Evolutionary conservation across 2,329 filamentous ascomycete genomes (phyloP).

Genomic region (Ophiocordyceps camponoti-saundersi): DNA sequence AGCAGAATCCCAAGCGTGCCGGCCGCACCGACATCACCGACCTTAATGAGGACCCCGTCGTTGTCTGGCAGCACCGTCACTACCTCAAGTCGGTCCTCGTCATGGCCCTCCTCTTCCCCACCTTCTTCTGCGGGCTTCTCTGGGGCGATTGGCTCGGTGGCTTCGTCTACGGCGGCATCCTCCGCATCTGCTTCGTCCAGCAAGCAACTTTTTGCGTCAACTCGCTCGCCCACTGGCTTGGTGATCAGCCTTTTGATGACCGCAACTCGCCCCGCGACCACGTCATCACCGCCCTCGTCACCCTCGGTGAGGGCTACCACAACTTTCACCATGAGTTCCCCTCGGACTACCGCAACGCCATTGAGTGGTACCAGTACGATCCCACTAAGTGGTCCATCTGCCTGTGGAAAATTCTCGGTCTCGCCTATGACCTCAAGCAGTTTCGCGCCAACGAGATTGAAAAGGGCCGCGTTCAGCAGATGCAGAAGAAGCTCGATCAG

Average conservation of each 20-base stretch:
- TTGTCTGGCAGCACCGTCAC: constrained; percentile 77
- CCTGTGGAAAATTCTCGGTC: constrained; percentile 66
- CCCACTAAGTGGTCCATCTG: constrained; percentile 85
- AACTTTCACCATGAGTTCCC: constrained; percentile 95
- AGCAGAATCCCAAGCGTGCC: constrained; percentile 80
- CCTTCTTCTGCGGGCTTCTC: constrained; percentile 55
- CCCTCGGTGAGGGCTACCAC: constrained; percentile 79
- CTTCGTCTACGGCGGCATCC: constrained; percentile 70
- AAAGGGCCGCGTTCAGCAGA: constrained; percentile 75
- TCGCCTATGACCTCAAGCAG: constrained; percentile 77
- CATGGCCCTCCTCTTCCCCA: constrained; percentile 66
- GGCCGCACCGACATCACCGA: constrained; percentile 81
- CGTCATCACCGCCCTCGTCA: constrained; percentile 70
- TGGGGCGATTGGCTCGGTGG: constrained; percentile 74
- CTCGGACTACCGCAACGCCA: constrained; percentile 82
- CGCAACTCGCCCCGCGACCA: constrained; percentile 83
- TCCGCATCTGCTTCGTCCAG: constrained; percentile 79
- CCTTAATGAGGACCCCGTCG: constrained; percentile 69
- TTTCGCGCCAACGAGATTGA: constrained; percentile 88
- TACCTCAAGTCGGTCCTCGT: constrained; percentile 64
- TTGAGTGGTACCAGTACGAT: constrained; percentile 82
- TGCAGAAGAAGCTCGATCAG: constrained; percentile 86
- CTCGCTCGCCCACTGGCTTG: constrained; percentile 78
- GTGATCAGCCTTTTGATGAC: constrained; percentile 85
- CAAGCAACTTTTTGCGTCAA: constrained; percentile 91